A percentile compares a stretch with the other conserved stretches of the same genome.
Conservation (phyloP, 2,329 filamentous ascomycete species). For the Stagonosporopsis rhizophila region DNA sequence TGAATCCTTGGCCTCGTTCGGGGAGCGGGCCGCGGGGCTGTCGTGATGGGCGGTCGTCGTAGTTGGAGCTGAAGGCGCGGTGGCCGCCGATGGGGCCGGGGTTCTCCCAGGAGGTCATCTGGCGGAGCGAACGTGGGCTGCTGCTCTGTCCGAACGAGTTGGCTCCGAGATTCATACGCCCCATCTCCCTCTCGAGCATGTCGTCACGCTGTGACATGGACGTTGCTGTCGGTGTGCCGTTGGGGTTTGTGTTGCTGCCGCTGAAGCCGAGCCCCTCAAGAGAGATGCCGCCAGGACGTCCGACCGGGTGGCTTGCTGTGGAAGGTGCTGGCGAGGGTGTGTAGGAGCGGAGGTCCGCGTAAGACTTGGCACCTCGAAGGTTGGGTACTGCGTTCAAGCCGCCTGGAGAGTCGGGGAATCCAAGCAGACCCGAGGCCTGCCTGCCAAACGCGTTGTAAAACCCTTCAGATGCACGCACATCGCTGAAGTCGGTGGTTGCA, state of each 20-base stretch:
- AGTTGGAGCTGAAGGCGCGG: constrained; percentile 67
- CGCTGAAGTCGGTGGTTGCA: constrained; percentile 96
- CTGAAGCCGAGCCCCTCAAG: constrained; percentile 54
- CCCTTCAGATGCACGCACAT: constrained; percentile 75
- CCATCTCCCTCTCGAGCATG: constrained; percentile 69
- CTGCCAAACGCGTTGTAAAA: constrained; percentile 80
- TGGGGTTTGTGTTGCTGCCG: constrained; percentile 69
- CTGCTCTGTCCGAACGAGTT: constrained; percentile 53
- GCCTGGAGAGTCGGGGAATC: constrained; percentile 75
- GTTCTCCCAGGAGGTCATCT: constrained; percentile 67
- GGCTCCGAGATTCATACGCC: constrained; percentile 63
- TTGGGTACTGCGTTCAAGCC: constrained; percentile 75
- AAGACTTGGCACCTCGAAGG: constrained; percentile 92
- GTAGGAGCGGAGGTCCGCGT: constrained; percentile 92
- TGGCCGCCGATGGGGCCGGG: constrained; percentile 70
- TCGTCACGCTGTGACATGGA: constrained; percentile 62
- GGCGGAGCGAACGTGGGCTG: constrained; percentile 66
- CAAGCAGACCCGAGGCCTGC: constrained; percentile 81
- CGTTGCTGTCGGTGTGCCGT: constrained; percentile 66
- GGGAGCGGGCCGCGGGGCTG: constrained; percentile 68
- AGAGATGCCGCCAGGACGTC: constrained; percentile 65
- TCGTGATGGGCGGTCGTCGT: constrained; percentile 66
- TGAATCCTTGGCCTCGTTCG: constrained; percentile 66
- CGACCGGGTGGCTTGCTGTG: constrained; percentile 82
- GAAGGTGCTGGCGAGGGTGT: constrained; percentile 92